Base-by-base conservation (phyloP, 352 stramenopile genomes). In the Phytophthora hybrid region DNA sequence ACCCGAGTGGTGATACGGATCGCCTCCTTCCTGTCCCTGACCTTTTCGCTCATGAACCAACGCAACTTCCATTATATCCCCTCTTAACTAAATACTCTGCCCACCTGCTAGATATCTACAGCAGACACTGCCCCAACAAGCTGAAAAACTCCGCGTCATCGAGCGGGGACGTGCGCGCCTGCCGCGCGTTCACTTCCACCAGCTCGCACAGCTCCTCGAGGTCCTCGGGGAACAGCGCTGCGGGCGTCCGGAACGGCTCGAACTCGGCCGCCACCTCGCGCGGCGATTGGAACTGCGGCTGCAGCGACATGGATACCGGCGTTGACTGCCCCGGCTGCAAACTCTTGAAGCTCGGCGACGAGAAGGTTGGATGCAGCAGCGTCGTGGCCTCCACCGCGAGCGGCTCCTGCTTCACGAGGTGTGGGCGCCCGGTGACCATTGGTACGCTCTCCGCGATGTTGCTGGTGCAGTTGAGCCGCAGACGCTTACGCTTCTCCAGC, bases 201-300 rank as follows among this genome's bases (percentile, higher is more conserved):
- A 84, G 73, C 59, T 75, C 75, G 7, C 59, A 69, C 34, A 84
- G 69, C 69, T 82, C 78, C 47, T 81, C 72, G 31, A 84, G 72
- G 60, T 84, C 78, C 31, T 82, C 78, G 21, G 78, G 66, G 31
- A 77, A 81, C 39, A 84, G 66, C 46, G 69, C 67, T 26, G 75
- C 69, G 1, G 78, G 78, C 18, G 69, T 69, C 9, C 69, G 72
- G 59, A 84, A 84, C 13, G 78, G 78, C 66, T 84, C 78, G 14
- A 84, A 37, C 18, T 70, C 66, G 49, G 66, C 39, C 19, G 61
- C 46, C 16, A 79, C 78, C 29, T 74, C 71, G 1, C 78, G 58
- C 0, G 75, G 75, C 3, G 78, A 81, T 23, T 60, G 56, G 55
- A 69, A 66, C 18, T 56, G 59, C 39, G 47, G 13, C 47, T 8